Evolutionary conservation across 2,329 filamentous ascomycete genomes (phyloP), one percentile per base, ranked within the genome.

Genomic region (Akanthomyces muscarius): DNA sequence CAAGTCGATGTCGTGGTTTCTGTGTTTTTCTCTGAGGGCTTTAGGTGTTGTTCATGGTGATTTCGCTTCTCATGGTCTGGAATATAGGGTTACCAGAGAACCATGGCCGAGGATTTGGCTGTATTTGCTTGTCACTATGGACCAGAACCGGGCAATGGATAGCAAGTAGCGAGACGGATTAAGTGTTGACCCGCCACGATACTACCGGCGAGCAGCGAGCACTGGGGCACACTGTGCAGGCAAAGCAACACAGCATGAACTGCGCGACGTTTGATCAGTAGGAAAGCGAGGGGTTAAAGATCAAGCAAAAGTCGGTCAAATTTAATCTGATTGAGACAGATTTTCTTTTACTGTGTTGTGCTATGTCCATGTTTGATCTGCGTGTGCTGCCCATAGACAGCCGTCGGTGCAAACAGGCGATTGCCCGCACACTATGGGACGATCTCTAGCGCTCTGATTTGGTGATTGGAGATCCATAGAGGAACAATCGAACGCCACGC

Each of bases 141-240:
- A 42, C 50, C 14, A 25, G 48, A 23, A 52, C 50, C 28, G 48
- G 45, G 53, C 36, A 23, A 61, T 61, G 59, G 57, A 58, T 23
- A 23, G 54, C 33, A 47, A 33, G 14, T 41, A 59, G 56, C 30
- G 56, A 54, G 59, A 42, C 59, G 59, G 59, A 61, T 48, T 54
- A 61, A 61, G 42, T 61, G n/a, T 61, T 61, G 59, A 61, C 59
- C 59, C 41, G 59, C 59, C 44, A 48, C 44, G 45, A 59, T 50
- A 36, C 50, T 11, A n/a, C 16, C 25, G 16, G 41, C 28, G 25
- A 36, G 36, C 36, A 16, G 36, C 42, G 38, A 57, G 23, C 41
- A 33, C 25, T 10, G 25, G 41, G 25, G 28, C 23, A 28, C 54
- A 41, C 25, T 6, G 54, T 47, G 25, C 54, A 57, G 10, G 11